These are phyloP conservation scores for Ophiobolus disseminans DNA, from an alignment of 2,329 filamentous ascomycete genomes.

Conservation along the genomic window DNA sequence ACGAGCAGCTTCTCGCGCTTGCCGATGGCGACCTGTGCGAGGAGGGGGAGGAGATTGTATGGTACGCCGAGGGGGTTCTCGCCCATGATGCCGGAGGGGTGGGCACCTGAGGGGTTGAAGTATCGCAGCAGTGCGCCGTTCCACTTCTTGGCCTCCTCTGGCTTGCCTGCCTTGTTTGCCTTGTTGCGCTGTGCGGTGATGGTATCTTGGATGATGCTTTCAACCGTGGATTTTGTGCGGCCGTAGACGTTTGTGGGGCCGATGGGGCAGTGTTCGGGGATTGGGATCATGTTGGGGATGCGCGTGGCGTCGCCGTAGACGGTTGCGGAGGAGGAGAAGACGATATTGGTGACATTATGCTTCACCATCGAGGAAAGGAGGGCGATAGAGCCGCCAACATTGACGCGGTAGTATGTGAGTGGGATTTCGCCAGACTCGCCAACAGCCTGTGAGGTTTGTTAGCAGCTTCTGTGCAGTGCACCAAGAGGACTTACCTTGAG, in stretches of 20 bases:
- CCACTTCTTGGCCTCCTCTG: slow-evolving; percentile 74
- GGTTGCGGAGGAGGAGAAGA: slow-evolving; percentile 97
- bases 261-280: slow-evolving; percentile 94
- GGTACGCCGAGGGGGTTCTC: slow-evolving; percentile 96
- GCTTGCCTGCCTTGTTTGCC: slow-evolving; percentile 74
- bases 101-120: slow-evolving; percentile 96
- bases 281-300: slow-evolving; percentile 97
- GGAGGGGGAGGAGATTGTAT: slow-evolving; percentile 91
- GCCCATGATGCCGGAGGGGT: slow-evolving; percentile 96
- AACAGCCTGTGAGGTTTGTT: slow-evolving; percentile 71
- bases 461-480: neutral
- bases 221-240: slow-evolving; percentile 92
- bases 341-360: slow-evolving; percentile 93
- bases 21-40: slow-evolving; percentile 95
- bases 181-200: slow-evolving; percentile 87
- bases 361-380: slow-evolving; percentile 86
- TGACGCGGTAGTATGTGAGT: slow-evolving; percentile 97
- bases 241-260: slow-evolving; percentile 98
- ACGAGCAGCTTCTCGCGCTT: slow-evolving; percentile 93
- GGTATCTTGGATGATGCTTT: slow-evolving; percentile 89
- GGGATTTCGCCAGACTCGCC: slow-evolving; percentile 94
- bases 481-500: slow-evolving; percentile 73
- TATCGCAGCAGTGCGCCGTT: slow-evolving; percentile 93
- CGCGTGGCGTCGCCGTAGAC: slow-evolving; percentile 98
- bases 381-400: slow-evolving; percentile 89